Conservation (phyloP, 169 alveolate species). For the Cryptosporidium meleagridis region DNA sequence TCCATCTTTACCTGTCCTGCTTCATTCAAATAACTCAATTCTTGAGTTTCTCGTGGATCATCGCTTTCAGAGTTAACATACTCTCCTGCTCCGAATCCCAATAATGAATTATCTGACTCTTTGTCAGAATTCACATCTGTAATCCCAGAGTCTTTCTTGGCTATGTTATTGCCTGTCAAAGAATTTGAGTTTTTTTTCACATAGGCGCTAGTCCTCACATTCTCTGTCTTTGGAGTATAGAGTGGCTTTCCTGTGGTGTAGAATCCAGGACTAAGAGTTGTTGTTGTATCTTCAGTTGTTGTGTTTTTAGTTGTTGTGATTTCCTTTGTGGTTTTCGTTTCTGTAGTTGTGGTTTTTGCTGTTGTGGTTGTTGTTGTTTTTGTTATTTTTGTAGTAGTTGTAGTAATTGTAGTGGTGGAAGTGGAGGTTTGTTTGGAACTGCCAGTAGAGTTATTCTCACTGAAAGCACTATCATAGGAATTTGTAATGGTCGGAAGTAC, state of each 20-base stretch:
- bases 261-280: not conserved
- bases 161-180: not conserved
- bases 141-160: not conserved
- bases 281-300: not conserved
- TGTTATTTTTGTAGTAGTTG: not conserved
- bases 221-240: conserved; percentile 6
- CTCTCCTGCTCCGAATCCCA: conserved; percentile 73
- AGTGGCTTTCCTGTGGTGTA: not conserved
- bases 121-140: not conserved
- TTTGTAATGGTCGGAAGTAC: not conserved
- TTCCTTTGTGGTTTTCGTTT: too few relatives aligned
- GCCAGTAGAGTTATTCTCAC: too few relatives aligned
- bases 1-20: not conserved
- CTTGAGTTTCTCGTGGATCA: not conserved
- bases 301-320: too few relatives aligned
- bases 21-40: not conserved
- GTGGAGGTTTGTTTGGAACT: not conserved
- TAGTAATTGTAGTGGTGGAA: not conserved
- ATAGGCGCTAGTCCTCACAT: conserved; percentile 47
- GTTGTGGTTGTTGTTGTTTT: not conserved
- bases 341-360: not conserved
- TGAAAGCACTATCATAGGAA: not conserved
- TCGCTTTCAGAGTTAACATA: not conserved
- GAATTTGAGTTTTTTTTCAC: conserved; percentile 3
- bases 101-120: conserved; percentile 29